Evolutionary conservation across 140 eudicot genomes (phyloP).

Genomic region (Flaveria floridana): DNA sequence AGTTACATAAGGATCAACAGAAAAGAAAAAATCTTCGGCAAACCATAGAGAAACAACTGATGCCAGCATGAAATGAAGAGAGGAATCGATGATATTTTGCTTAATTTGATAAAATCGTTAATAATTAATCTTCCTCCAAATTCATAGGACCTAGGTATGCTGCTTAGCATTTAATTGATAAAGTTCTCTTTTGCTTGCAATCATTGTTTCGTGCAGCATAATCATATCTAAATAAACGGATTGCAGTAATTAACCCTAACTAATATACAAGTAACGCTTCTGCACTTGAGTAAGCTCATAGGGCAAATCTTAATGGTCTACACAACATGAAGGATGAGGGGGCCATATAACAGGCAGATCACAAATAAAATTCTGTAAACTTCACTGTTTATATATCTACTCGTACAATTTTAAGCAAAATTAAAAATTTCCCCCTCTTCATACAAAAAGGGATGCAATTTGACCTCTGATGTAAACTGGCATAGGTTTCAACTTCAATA

Average conservation of each 20-base stretch:
- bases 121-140: background rate
- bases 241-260: constrained; percentile 10
- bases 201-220: constrained; percentile 9
- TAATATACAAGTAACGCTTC: constrained; percentile 7
- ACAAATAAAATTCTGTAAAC: background rate
- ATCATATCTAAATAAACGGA: background rate
- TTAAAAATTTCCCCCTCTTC: background rate
- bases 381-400: constrained; percentile 13
- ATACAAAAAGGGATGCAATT: constrained; percentile 1
- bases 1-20: background rate
- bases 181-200: background rate
- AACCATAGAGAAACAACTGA: constrained; percentile 3
- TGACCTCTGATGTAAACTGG: constrained; percentile 25
- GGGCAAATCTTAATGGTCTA: background rate
- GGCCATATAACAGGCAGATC: constrained; percentile 13
- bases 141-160: constrained; percentile 14
- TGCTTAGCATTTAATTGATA: constrained; percentile 6
- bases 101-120: background rate
- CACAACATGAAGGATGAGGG: constrained; percentile 4
- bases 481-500: constrained; percentile 18
- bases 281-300: constrained; percentile 20
- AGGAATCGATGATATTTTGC: background rate
- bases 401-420: background rate
- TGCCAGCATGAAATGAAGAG: background rate
- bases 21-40: background rate